A percentile compares a stretch with the other conserved stretches of the same genome.
phyloP scores from a whole-genome alignment of 176 grass and related monocot genomes.

The Oryza coarctata region DNA sequence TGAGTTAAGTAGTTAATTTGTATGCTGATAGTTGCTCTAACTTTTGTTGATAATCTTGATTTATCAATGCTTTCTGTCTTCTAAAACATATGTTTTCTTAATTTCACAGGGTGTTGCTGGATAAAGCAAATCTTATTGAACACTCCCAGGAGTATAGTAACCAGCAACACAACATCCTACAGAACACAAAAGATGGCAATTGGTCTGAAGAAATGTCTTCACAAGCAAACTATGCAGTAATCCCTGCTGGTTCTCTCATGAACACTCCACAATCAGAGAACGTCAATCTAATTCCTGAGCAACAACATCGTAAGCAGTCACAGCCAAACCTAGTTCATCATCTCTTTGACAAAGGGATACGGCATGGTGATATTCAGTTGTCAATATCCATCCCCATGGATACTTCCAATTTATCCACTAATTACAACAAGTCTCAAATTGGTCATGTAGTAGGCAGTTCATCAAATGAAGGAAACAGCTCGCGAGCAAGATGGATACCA shows the following conservation, averaged over 20 bases:
- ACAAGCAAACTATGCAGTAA: not conserved
- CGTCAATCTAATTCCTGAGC: not conserved
- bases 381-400: constrained; percentile 1
- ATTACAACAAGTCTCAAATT: not conserved
- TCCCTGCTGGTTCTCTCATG: not conserved
- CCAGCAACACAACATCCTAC: not conserved
- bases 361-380: not conserved
- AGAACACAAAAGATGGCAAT: not conserved
- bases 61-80: not conserved
- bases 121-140: not conserved
- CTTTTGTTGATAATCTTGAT: not conserved
- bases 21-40: not conserved
- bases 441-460: not conserved
- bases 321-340: not conserved
- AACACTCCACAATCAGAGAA: not conserved
- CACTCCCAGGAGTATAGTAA: not conserved
- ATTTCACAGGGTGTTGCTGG: not conserved
- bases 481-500: constrained; percentile 28
- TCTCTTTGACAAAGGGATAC: not conserved
- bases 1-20: not conserved
- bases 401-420: not conserved
- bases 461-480: not conserved
- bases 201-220: not conserved
- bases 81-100: not conserved
- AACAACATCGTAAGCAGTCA: not conserved